phyloP scores from a whole-genome alignment of 2,329 filamentous ascomycete genomes.

The Ceratocystis huliohia region DNA sequence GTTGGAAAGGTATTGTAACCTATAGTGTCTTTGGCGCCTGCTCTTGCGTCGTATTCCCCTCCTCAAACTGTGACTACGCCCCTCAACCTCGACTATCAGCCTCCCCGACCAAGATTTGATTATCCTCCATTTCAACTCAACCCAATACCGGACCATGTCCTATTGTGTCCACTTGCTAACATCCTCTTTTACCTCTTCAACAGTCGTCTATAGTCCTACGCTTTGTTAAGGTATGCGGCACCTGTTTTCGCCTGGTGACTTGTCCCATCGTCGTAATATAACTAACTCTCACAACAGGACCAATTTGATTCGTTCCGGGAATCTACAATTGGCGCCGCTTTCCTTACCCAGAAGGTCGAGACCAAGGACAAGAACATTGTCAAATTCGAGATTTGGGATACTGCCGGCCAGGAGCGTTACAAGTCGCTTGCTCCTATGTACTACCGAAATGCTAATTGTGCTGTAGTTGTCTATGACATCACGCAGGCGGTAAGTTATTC shows the following conservation, averaged over 20 bases:
- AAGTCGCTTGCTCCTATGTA: slow-evolving; percentile 99
- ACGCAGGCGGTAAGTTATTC: slow-evolving; percentile 74
- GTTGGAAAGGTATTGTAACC: slow-evolving; percentile 72
- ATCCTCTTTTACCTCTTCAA: slow-evolving; percentile 23
- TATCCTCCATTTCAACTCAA: background rate
- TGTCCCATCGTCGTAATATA: background rate
- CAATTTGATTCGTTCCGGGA: slow-evolving; percentile 97
- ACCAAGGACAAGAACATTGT: slow-evolving; percentile 96
- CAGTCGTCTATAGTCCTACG: slow-evolving; percentile 94
- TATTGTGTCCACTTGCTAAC: slow-evolving; percentile 15
- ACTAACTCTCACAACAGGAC: slow-evolving; percentile 45
- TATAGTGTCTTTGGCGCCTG: background rate
- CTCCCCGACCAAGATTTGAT: background rate
- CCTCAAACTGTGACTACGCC: background rate
- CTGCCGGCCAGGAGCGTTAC: slow-evolving; percentile 95
- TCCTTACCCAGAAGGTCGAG: slow-evolving; percentile 96
- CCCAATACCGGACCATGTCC: background rate
- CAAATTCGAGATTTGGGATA: slow-evolving; percentile 99
- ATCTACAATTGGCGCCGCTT: slow-evolving; percentile 95
- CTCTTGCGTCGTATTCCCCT: background rate
- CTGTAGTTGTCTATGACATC: slow-evolving; percentile 97
- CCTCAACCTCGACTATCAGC: background rate
- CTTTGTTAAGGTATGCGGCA: slow-evolving; percentile 77
- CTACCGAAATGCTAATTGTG: slow-evolving; percentile 98
- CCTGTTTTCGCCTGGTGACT: background rate